phyloP scores from a whole-genome alignment of 306 rosid species.

The Mimosa pudica region DNA sequence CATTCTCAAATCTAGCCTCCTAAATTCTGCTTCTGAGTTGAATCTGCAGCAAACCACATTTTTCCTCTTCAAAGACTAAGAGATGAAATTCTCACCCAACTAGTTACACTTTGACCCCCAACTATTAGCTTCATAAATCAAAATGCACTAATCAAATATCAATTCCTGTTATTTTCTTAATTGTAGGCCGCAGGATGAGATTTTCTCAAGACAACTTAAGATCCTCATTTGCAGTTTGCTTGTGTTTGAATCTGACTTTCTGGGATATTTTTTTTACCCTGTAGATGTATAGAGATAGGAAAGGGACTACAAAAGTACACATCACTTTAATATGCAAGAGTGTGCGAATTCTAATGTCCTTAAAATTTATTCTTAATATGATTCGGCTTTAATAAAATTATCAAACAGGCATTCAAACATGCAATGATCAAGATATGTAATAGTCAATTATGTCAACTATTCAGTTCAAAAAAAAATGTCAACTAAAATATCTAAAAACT shows the following conservation, averaged over 20 bases:
- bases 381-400: not conserved
- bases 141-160: not conserved
- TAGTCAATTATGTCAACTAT: not conserved
- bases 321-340: not conserved
- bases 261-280: not conserved
- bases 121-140: not conserved
- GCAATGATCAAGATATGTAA: not conserved
- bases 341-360: not conserved
- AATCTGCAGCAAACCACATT: not conserved
- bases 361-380: no score
- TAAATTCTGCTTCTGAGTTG: not conserved
- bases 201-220: not conserved
- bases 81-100: not conserved
- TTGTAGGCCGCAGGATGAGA: not conserved
- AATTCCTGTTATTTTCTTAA: not conserved
- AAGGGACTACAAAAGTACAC: not conserved
- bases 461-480: no score
- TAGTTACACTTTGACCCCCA: not conserved
- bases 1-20: not conserved
- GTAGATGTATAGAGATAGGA: not conserved
- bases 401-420: no score
- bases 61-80: not conserved
- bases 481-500: not conserved
- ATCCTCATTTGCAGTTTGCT: not conserved
- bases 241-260: not conserved